Evolutionary conservation across 2,329 filamentous ascomycete genomes (phyloP).

Genomic region (Xylaria digitata): DNA sequence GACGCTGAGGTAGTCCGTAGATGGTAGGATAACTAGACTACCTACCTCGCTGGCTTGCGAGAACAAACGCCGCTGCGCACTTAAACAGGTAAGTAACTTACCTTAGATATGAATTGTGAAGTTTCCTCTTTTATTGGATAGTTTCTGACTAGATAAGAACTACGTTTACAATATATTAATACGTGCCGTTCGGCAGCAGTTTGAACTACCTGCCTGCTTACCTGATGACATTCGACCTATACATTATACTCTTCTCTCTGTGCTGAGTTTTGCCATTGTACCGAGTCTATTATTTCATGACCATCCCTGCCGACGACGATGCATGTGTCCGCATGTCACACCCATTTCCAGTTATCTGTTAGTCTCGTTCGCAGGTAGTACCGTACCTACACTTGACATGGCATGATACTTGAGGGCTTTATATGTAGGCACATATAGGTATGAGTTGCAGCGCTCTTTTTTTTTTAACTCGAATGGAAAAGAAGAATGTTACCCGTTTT

Average conservation of each 20-base stretch:
- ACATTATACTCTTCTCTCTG: no score
- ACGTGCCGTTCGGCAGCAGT: neutral
- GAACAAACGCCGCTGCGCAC: neutral
- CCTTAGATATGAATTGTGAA: neutral
- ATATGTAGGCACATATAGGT: neutral
- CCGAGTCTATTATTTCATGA: no score
- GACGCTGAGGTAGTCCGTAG: no score
- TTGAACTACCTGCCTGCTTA: neutral
- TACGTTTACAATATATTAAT: slow-evolving; percentile 4
- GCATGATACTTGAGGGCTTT: neutral
- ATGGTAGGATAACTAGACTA: no score
- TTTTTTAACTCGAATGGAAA: neutral
- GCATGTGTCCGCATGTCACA: slow-evolving; percentile 12
- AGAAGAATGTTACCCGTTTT: slow-evolving; percentile 5
- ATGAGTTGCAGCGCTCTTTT: no score
- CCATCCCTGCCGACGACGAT: neutral
- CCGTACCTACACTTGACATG: neutral
- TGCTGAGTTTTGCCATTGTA: no score
- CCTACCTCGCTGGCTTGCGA: no score
- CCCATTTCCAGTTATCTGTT: neutral
- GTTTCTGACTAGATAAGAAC: slow-evolving; percentile 2
- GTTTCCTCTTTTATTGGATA: slow-evolving; percentile 4
- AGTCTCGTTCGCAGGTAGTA: neutral
- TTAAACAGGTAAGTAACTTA: neutral
- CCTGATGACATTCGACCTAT: no score